phyloP scores from a whole-genome alignment of 2,329 filamentous ascomycete species.

The Mycosphaerella arachidis region DNA sequence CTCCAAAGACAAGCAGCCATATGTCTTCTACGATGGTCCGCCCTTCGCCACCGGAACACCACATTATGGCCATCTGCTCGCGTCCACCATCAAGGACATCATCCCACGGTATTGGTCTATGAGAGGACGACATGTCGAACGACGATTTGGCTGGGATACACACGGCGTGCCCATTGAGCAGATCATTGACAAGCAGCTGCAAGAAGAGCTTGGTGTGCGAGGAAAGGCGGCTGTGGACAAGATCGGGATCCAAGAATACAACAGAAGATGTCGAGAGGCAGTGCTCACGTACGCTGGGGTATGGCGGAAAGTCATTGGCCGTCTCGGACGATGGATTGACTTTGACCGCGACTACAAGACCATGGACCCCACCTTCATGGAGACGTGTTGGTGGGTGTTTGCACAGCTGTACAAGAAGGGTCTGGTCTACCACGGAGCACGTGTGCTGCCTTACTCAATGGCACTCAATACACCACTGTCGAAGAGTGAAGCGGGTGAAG shows the following conservation, averaged over 20 bases:
- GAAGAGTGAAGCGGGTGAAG: slow-evolving; percentile 91
- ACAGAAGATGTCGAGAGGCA: slow-evolving; percentile 83
- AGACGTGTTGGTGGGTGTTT: slow-evolving; percentile 95
- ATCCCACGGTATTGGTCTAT: slow-evolving; percentile 96
- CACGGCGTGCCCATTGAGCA: slow-evolving; percentile 94
- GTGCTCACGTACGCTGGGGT: slow-evolving; percentile 87
- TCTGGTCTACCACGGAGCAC: slow-evolving; percentile 81
- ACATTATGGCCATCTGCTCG: slow-evolving; percentile 73
- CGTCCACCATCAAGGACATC: slow-evolving; percentile 95
- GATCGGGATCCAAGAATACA: slow-evolving; percentile 84
- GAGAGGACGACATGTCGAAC: slow-evolving; percentile 89
- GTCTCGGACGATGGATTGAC: slow-evolving; percentile 91
- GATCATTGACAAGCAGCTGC: slow-evolving; percentile 86
- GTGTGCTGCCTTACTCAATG: slow-evolving; percentile 93
- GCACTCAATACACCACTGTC: slow-evolving; percentile 83
- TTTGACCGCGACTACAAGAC: slow-evolving; percentile 99
- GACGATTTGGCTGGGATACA: slow-evolving; percentile 92
- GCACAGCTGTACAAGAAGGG: slow-evolving; percentile 88
- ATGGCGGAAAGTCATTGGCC: slow-evolving; percentile 83
- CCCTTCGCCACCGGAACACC: slow-evolving; percentile 54
- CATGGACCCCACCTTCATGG: slow-evolving; percentile 95
- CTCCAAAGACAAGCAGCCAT: slow-evolving; percentile 74
- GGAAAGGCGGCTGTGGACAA: slow-evolving; percentile 82
- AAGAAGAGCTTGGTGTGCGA: slow-evolving; percentile 65
- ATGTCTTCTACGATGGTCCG: slow-evolving; percentile 84